Evolutionary conservation across 2,329 filamentous ascomycete species (phyloP).

Genomic region (Alternaria arborescens): DNA sequence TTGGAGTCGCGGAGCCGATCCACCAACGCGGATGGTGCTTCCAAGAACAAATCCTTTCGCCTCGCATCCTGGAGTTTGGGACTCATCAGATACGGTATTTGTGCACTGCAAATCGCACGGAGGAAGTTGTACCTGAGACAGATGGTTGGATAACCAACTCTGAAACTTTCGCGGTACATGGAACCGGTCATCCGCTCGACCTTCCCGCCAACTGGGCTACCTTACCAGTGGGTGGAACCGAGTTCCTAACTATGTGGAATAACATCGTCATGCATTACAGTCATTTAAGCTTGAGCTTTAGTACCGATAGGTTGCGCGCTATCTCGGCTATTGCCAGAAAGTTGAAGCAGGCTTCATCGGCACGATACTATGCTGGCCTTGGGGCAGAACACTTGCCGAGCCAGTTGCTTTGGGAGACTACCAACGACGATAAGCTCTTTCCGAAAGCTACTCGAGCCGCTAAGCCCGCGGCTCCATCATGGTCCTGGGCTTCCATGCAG

Average conservation of each 20-base stretch:
- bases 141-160: background rate
- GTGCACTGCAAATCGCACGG: background rate
- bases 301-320: background rate
- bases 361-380: background rate
- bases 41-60: slow-evolving; percentile 1
- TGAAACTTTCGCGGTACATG: background rate
- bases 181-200: background rate
- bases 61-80: background rate
- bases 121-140: background rate
- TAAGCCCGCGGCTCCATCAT: background rate
- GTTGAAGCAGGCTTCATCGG: background rate
- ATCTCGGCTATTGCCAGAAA: background rate
- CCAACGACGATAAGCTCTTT: background rate
- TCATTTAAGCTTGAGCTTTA: background rate
- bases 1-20: background rate
- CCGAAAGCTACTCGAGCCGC: background rate
- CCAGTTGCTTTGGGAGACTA: background rate
- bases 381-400: background rate
- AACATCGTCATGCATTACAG: background rate
- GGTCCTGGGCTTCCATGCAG: slow-evolving; percentile 1
- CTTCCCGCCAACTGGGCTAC: background rate
- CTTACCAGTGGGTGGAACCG: background rate
- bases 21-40: background rate
- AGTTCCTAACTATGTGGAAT: background rate
- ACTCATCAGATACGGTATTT: background rate